Conservation (phyloP, 2,329 filamentous ascomycete species). For the Nothophoma quercina region DNA sequence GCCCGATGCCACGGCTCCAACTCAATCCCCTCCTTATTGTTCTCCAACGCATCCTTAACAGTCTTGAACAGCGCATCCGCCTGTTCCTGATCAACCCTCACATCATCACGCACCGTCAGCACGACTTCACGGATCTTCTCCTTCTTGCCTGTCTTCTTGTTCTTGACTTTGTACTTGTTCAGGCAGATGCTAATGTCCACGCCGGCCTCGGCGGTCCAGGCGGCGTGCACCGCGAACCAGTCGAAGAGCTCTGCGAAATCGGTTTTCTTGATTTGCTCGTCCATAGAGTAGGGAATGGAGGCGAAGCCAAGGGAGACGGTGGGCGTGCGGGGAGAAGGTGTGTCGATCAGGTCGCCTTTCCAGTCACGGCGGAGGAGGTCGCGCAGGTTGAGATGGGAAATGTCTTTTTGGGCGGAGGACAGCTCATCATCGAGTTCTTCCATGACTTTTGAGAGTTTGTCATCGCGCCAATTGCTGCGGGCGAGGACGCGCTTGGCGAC, state of each 20-base stretch:
- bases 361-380: conserved; percentile 58
- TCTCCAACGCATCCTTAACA: conserved; percentile 53
- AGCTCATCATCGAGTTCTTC: conserved; percentile 52
- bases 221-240: conserved; percentile 59
- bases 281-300: conserved; percentile 56
- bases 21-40: conserved; percentile 46
- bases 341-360: conserved; percentile 59
- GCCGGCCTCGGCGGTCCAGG: conserved; percentile 57
- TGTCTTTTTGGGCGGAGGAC: conserved; percentile 53
- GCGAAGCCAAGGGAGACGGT: conserved; percentile 58
- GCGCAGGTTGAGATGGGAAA: conserved; percentile 52
- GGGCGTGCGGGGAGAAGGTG: conserved; percentile 55
- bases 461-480: conserved; percentile 54
- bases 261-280: conserved; percentile 56
- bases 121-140: conserved; percentile 58
- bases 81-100: conserved; percentile 54
- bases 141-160: conserved; percentile 52
- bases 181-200: conserved; percentile 56
- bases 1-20: conserved; percentile 55
- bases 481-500: conserved; percentile 51
- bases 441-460: conserved; percentile 53
- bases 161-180: conserved; percentile 56
- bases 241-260: conserved; percentile 58
- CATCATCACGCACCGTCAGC: conserved; percentile 55
- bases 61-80: conserved; percentile 53